These are phyloP conservation scores for Tylopilus sp. DNA, from an alignment of 768 basidiomycete genomes.

Conservation along the genomic window DNA sequence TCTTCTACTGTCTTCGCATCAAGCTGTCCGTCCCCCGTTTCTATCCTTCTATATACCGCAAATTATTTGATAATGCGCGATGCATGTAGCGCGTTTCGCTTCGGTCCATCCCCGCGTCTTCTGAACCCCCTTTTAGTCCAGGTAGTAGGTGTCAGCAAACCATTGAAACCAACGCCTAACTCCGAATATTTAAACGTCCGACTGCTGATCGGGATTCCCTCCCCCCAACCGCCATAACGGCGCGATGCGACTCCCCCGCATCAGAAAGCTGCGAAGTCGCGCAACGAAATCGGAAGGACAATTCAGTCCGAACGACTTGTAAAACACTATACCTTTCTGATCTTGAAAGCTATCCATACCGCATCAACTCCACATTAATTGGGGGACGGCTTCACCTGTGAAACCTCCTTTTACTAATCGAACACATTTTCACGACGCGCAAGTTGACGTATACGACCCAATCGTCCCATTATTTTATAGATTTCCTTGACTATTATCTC, in stretches of 20 bases:
- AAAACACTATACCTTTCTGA: slow-evolving; percentile 78
- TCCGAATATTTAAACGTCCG: not conserved
- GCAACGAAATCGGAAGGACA: slow-evolving; percentile 5
- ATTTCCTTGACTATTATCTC: not conserved
- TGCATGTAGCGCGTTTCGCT: not conserved
- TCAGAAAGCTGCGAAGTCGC: slow-evolving; percentile 18
- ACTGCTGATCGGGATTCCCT: slow-evolving; percentile 4
- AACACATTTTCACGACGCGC: slow-evolving; percentile 78
- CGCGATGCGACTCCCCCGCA: slow-evolving; percentile 7
- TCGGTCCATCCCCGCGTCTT: not conserved
- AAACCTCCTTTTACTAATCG: slow-evolving; percentile 89
- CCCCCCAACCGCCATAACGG: slow-evolving; percentile 1
- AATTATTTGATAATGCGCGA: not conserved
- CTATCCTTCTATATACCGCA: not conserved
- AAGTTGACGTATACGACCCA: slow-evolving; percentile 14
- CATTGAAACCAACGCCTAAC: not conserved
- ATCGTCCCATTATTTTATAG: not conserved
- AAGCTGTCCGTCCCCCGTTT: not conserved
- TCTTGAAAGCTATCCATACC: slow-evolving; percentile 68
- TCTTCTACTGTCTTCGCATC: not conserved
- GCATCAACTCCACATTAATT: slow-evolving; percentile 95
- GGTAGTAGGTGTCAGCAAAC: not conserved
- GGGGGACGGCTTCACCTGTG: slow-evolving; percentile 87
- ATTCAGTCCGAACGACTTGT: slow-evolving; percentile 1
- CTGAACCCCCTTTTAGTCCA: not conserved